phyloP scores from a whole-genome alignment of 2,329 filamentous ascomycete genomes.

The Monosporascus sp. region DNA sequence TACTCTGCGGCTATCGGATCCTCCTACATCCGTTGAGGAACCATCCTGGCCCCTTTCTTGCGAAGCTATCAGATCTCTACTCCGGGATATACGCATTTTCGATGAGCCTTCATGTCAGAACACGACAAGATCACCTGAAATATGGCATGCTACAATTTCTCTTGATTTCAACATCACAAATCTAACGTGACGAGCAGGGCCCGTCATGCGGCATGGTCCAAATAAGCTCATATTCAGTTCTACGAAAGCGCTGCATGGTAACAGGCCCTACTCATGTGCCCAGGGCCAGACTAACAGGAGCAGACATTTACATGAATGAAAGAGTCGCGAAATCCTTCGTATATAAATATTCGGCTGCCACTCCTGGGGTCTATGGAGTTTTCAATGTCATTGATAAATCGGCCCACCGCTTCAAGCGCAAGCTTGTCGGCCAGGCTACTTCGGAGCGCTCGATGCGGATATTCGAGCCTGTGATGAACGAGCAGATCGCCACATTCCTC shows the following conservation, averaged over 20 bases:
- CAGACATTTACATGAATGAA: not conserved
- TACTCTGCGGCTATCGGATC: not conserved
- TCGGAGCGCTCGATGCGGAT: not conserved
- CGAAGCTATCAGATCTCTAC: not conserved
- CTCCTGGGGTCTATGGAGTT: not conserved
- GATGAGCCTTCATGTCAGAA: not conserved
- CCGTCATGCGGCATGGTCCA: not conserved
- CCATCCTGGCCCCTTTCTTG: not conserved
- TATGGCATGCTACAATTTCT: not conserved
- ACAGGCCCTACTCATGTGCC: not conserved
- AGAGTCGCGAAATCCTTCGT: not conserved
- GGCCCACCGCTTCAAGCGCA: not conserved
- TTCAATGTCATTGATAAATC: not conserved
- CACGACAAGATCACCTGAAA: not conserved
- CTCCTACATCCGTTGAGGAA: not conserved
- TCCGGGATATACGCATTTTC: not conserved
- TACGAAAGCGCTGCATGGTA: not conserved
- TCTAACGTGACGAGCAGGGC: not conserved
- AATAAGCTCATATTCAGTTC: not conserved
- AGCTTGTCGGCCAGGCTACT: not conserved
- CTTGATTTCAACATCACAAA: not conserved
- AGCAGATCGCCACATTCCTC: not conserved
- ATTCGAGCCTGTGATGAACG: not conserved
- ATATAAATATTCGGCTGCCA: not conserved
- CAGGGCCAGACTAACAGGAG: not conserved